Evolutionary conservation across 208 protist genomes (phyloP), one percentile per base, ranked within the genome.

Genomic region (Tritrichomonas musculus): DNA sequence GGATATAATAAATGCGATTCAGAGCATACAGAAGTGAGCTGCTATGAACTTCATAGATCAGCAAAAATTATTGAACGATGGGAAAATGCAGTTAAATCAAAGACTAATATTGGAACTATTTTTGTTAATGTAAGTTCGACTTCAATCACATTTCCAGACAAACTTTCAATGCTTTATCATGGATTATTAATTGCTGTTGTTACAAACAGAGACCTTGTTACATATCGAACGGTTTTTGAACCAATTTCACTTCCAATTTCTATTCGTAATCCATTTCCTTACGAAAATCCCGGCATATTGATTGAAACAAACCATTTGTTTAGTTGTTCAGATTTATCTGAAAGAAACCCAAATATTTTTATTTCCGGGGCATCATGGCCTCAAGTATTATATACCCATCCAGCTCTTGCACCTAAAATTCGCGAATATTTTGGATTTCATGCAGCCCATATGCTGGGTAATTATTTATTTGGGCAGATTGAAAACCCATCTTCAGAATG

Each of bases 141-240:
- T 11, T n/a, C 17, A 30, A 0, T 30, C 9, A 5, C 1, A 50
- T 57, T 53, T 39, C 14, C 20, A 17, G 77, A 88, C 27, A 25
- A 27, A 60, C 44, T 88, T 44, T 57, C 77, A 39, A 88, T 60
- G 77, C 25, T 88, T 39, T 88, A 88, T 57, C 77, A 88, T 22
- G 77, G 77, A 33, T 39, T 88, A 13, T 39, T 14, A 14, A 57
- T 88, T 36, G 77, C 77, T 27, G 57, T 88, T 20, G 41, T 47
- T 5, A 88, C 47, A 33, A 27, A 50, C 17, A 5, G 77, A 5
- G 30, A 57, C 17, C 30, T 69, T n/a, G 20, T 57, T 57, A n/a
- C 20, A 20, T 41, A 53, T 33, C 25, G 27, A 88, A 33, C 9
- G 39, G 27, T 39, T 39, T 30, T 55, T 88, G 33, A 47, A 5